Percentiles rank a stretch among this genome's conserved stretches.
phyloP scores from a whole-genome alignment of 371 early-diverging fungal species.

The Vairimorpha ceranae region DNA sequence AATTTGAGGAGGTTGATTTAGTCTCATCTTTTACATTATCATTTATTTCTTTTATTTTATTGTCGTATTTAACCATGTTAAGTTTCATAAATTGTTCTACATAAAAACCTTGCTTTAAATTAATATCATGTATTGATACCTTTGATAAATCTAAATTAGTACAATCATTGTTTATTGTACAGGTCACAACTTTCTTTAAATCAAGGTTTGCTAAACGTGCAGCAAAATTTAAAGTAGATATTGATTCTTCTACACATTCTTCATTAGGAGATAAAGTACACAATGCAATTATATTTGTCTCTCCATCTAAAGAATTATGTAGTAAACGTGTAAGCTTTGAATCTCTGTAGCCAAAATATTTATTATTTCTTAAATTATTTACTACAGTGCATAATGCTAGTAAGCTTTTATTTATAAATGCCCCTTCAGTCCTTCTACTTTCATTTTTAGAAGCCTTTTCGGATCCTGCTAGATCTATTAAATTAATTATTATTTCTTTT shows the following conservation, averaged over 20 bases:
- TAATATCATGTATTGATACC: background rate
- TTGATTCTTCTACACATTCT: slow-evolving; percentile 73
- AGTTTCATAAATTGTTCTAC: background rate
- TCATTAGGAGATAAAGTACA: slow-evolving; percentile 76
- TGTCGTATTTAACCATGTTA: no score
- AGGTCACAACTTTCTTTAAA: slow-evolving; percentile 18
- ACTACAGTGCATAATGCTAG: slow-evolving; percentile 61
- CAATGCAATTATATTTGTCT: slow-evolving; percentile 70
- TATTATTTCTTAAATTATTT: slow-evolving; percentile 63
- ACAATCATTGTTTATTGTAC: background rate
- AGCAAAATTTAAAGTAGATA: slow-evolving; percentile 85
- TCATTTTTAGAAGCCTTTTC: slow-evolving; percentile 52
- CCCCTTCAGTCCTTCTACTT: slow-evolving; percentile 62
- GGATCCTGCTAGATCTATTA: slow-evolving; percentile 63
- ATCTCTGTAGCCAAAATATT: slow-evolving; percentile 76
- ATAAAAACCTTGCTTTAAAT: background rate
- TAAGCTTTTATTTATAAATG: slow-evolving; percentile 65
- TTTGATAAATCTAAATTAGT: slow-evolving; percentile 7
- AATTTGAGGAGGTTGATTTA: background rate
- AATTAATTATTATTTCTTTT: slow-evolving; percentile 62
- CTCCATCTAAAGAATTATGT: slow-evolving; percentile 72
- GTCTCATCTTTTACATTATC: background rate
- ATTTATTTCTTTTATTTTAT: background rate
- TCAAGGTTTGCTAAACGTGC: slow-evolving; percentile 53
- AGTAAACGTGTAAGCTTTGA: slow-evolving; percentile 78